Percentiles rank a stretch among this genome's conserved stretches.
phyloP scores from a whole-genome alignment of 1,284 basidiomycete genomes.

The Leccinum fallax region DNA sequence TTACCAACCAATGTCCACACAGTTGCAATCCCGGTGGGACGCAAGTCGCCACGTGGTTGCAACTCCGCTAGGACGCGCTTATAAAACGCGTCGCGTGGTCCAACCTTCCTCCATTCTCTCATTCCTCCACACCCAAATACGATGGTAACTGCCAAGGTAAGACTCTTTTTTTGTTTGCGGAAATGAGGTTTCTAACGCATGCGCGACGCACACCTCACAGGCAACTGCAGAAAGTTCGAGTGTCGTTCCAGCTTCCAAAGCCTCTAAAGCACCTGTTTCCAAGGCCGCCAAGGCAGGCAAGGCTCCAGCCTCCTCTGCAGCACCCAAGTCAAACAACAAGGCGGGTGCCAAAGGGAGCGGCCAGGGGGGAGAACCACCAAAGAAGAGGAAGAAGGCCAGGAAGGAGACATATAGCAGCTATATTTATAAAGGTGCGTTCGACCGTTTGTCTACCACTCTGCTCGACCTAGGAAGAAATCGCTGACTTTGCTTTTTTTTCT shows the following conservation, averaged over 20 bases:
- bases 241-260: conserved; percentile 21
- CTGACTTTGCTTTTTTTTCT: background rate
- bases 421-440: conserved; percentile 37
- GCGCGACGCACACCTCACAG: background rate
- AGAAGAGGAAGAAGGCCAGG: conserved; percentile 35
- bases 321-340: background rate
- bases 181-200: background rate
- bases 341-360: background rate
- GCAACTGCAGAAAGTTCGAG: background rate
- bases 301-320: conserved; percentile 16
- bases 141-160: conserved; percentile 20
- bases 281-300: conserved; percentile 31
- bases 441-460: background rate
- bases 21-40: too few species aligned
- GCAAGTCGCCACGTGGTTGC: conserved; percentile 2
- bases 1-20: too few species aligned
- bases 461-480: background rate
- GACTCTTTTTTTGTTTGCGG: background rate
- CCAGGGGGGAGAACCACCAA: conserved; percentile 26
- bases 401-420: conserved; percentile 39
- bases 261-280: conserved; percentile 26
- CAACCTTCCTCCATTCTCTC: background rate
- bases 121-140: background rate
- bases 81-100: conserved; percentile 18
- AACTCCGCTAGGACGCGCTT: conserved; percentile 27